phyloP scores from a whole-genome alignment of 1,284 basidiomycete genomes.

The Ustilago crameri region DNA sequence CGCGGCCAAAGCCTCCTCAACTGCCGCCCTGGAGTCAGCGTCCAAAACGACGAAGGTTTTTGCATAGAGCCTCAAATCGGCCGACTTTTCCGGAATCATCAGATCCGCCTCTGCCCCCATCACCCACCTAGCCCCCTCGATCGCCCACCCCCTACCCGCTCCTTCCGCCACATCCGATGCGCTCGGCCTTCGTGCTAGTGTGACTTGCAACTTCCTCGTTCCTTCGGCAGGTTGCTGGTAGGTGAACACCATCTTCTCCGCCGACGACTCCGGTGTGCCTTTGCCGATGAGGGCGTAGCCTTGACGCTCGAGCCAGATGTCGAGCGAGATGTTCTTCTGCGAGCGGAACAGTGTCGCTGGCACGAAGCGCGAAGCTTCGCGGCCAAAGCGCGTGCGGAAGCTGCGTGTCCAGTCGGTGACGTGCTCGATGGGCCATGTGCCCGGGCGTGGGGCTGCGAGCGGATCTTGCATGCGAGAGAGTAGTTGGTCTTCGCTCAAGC shows the following conservation, averaged over 20 bases:
- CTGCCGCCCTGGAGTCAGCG: conserved; percentile 1
- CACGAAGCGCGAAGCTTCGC: conserved; percentile 37
- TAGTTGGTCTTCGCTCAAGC: conserved; percentile 23
- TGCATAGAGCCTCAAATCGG: conserved; percentile 30
- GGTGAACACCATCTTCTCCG: conserved; percentile 16
- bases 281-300: conserved; percentile 9
- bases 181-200: conserved; percentile 6
- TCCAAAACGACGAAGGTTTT: neutral
- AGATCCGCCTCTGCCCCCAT: conserved; percentile 23
- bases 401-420: conserved; percentile 23
- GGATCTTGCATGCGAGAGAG: conserved; percentile 29
- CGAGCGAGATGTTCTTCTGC: conserved; percentile 35
- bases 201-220: conserved; percentile 22
- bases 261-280: neutral
- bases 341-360: conserved; percentile 38
- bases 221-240: conserved; percentile 20
- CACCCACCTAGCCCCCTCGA: conserved; percentile 17
- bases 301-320: conserved; percentile 37
- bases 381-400: conserved; percentile 29
- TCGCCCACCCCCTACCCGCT: conserved; percentile 7
- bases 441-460: conserved; percentile 31
- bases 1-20: conserved; percentile 11
- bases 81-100: conserved; percentile 31
- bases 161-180: conserved; percentile 6
- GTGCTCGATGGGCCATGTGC: conserved; percentile 32